phyloP scores from a whole-genome alignment of 2,329 filamentous ascomycete genomes.

The Mariannaea sp. region DNA sequence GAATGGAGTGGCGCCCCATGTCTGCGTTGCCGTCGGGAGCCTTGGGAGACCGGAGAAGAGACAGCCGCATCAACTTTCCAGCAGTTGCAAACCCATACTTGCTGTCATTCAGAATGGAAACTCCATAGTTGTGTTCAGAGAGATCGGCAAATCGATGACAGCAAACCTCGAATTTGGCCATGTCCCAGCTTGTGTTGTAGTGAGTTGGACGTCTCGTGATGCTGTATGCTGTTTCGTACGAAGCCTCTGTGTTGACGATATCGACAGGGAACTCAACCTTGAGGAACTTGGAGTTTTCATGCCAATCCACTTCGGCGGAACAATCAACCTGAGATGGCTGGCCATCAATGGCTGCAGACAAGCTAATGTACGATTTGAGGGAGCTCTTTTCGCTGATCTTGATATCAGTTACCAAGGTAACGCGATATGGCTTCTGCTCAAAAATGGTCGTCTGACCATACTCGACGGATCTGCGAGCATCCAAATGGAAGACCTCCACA shows the following conservation, averaged over 20 bases:
- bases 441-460: slow-evolving; percentile 71
- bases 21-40: slow-evolving; percentile 92
- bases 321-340: slow-evolving; percentile 72
- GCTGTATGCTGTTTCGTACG: slow-evolving; percentile 94
- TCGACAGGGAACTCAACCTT: slow-evolving; percentile 98
- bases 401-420: slow-evolving; percentile 82
- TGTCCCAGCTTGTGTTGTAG: slow-evolving; percentile 97
- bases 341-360: slow-evolving; percentile 70
- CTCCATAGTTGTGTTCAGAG: slow-evolving; percentile 85
- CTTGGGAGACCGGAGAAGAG: slow-evolving; percentile 84
- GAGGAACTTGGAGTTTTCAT: slow-evolving; percentile 94
- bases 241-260: slow-evolving; percentile 86
- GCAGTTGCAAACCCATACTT: slow-evolving; percentile 95
- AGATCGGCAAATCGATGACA: slow-evolving; percentile 94
- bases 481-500: slow-evolving; percentile 93
- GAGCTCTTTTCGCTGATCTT: slow-evolving; percentile 87
- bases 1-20: slow-evolving; percentile 87
- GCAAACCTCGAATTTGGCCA: slow-evolving; percentile 98
- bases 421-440: slow-evolving; percentile 73
- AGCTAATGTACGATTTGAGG: slow-evolving; percentile 82
- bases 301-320: slow-evolving; percentile 90
- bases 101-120: slow-evolving; percentile 91
- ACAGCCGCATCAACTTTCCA: slow-evolving; percentile 88
- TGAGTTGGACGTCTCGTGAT: slow-evolving; percentile 89
- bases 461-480: slow-evolving; percentile 78